A percentile compares a stretch with the other conserved stretches of the same genome.
Conservation (phyloP, 192 early-diverging fungal species). For the Umbelopsis sp. region DNA sequence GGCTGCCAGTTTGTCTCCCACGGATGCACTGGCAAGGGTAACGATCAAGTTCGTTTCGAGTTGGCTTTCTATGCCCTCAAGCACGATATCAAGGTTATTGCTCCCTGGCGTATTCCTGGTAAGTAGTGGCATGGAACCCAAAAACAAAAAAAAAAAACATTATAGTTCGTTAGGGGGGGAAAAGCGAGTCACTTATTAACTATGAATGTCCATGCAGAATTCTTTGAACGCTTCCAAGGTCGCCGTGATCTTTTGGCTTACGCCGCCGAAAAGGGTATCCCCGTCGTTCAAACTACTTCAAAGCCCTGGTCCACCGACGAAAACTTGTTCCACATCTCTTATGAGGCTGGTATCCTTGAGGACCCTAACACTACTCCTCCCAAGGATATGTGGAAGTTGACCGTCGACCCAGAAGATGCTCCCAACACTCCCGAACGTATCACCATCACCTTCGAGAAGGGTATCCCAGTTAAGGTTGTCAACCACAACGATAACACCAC, state of each 20-base stretch:
- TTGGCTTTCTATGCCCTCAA: constrained; percentile 96
- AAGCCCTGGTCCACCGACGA: constrained; percentile 99
- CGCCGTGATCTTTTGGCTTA: constrained; percentile 90
- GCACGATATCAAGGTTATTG: constrained; percentile 94
- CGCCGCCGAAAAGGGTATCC: constrained; percentile 87
- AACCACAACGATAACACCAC: constrained; percentile 80
- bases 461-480: constrained; percentile 86
- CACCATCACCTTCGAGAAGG: constrained; percentile 85
- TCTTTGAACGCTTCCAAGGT: constrained; percentile 95
- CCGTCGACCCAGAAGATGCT: constrained; percentile 94
- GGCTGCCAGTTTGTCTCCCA: constrained; percentile 97
- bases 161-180: neutral
- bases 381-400: constrained; percentile 99
- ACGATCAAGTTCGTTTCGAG: constrained; percentile 99
- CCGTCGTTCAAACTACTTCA: constrained; percentile 92
- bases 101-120: constrained; percentile 94
- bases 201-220: constrained; percentile 48
- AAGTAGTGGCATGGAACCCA: constrained; percentile 8
- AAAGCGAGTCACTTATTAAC: too few species aligned
- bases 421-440: constrained; percentile 96
- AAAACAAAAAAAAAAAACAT: too few species aligned
- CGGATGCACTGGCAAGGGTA: constrained; percentile 99
- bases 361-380: constrained; percentile 96
- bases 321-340: constrained; percentile 99
- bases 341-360: constrained; percentile 98